Percentiles rank a stretch among this genome's conserved stretches.
Evolutionary conservation across 768 basidiomycete genomes (phyloP).

Genomic region (Collybiopsis luxurians): DNA sequence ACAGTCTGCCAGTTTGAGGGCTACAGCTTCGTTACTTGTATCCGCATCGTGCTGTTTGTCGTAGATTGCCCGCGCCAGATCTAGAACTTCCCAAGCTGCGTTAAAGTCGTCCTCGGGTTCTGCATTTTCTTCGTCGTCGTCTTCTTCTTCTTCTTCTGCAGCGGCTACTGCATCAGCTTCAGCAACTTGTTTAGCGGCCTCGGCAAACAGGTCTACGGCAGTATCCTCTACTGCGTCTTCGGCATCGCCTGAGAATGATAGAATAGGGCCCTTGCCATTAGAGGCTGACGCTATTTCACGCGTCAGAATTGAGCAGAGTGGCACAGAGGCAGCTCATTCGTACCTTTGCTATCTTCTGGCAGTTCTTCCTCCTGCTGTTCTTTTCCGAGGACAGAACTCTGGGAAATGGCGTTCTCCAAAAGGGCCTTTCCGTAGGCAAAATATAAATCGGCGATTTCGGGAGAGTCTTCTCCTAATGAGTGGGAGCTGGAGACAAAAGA

Average conservation of each 20-base stretch:
- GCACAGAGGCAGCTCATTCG: slow-evolving; percentile 1
- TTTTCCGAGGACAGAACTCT: slow-evolving; percentile 86
- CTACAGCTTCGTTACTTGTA: slow-evolving; percentile 56
- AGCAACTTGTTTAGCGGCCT: slow-evolving; percentile 43
- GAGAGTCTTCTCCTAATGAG: slow-evolving; percentile 74
- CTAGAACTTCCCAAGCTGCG: slow-evolving; percentile 97
- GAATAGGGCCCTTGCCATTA: slow-evolving; percentile 50
- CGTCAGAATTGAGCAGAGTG: neutral
- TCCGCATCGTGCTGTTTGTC: slow-evolving; percentile 54
- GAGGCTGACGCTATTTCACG: neutral
- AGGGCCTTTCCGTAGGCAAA: slow-evolving; percentile 92
- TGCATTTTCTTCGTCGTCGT: slow-evolving; percentile 62
- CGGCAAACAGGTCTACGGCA: slow-evolving; percentile 63
- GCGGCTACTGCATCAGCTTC: slow-evolving; percentile 45
- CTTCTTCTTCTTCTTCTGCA: slow-evolving; percentile 42
- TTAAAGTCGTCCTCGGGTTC: slow-evolving; percentile 98
- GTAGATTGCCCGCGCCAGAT: slow-evolving; percentile 87
- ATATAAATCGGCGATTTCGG: slow-evolving; percentile 84
- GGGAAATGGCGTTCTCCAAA: slow-evolving; percentile 86
- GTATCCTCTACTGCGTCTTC: slow-evolving; percentile 57
- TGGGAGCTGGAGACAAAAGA: slow-evolving; percentile 51
- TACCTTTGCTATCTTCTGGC: slow-evolving; percentile 31
- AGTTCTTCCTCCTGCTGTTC: slow-evolving; percentile 62
- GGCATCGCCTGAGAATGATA: slow-evolving; percentile 81
- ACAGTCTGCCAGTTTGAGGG: slow-evolving; percentile 86